Conservation (phyloP, 2,329 filamentous ascomycete genomes). For the Trichoderma koningii region DNA sequence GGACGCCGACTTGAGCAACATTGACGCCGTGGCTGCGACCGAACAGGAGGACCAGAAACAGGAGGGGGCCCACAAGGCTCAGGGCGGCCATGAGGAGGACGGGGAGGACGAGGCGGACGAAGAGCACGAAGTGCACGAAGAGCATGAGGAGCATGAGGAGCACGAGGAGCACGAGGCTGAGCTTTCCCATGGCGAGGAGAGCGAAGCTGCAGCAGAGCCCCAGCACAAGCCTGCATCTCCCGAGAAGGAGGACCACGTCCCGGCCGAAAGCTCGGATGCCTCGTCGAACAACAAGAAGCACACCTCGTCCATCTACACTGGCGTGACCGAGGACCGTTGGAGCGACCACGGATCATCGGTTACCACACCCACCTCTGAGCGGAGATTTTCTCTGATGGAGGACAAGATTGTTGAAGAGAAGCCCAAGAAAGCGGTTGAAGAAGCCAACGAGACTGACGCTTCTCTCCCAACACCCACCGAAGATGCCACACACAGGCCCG, state of each 20-base stretch:
- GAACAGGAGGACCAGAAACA: not conserved
- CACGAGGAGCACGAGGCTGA: not conserved
- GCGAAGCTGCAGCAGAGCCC: conserved; percentile 4
- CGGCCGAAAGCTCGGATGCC: conserved; percentile 36
- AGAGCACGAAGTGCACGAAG: not conserved
- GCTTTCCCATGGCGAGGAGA: conserved; percentile 1
- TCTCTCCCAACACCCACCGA: conserved; percentile 18
- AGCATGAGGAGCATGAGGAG: not conserved
- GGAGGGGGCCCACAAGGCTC: not conserved
- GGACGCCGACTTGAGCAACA: conserved; percentile 22
- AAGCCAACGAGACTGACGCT: conserved; percentile 27
- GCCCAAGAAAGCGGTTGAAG: conserved; percentile 35
- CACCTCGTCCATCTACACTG: conserved; percentile 44
- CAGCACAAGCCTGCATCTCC: not conserved
- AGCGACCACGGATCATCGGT: conserved; percentile 43
- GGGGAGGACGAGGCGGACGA: conserved; percentile 1
- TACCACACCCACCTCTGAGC: conserved; percentile 45
- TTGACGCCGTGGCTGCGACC: not conserved
- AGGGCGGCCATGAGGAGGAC: not conserved
- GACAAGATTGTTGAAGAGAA: conserved; percentile 39
- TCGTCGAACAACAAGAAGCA: conserved; percentile 40
- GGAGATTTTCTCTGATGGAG: conserved; percentile 39
- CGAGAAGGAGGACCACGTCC: conserved; percentile 6
- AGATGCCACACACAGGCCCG: not conserved
- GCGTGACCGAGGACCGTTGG: conserved; percentile 43